A percentile compares a stretch with the other conserved stretches of the same genome.
Evolutionary conservation across 805 yeast species (phyloP).

Genomic region (Nakazawaea wyomingensis): DNA sequence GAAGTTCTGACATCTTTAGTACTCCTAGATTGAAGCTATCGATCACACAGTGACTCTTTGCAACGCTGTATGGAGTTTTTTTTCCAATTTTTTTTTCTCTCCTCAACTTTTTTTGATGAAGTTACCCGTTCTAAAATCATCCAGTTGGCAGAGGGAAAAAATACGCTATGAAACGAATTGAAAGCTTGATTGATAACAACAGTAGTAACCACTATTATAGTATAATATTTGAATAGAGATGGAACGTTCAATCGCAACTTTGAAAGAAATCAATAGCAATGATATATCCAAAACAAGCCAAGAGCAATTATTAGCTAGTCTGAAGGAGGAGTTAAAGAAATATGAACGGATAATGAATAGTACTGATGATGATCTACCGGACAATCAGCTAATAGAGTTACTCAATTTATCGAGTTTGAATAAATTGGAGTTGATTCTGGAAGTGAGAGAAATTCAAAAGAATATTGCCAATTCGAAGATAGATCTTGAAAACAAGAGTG

Average conservation of each 20-base stretch:
- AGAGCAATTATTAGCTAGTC: background rate
- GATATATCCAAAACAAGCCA: background rate
- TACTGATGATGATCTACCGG: background rate
- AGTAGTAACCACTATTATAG: no score
- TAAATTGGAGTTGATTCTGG: slow-evolving; percentile 1
- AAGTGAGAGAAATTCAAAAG: background rate
- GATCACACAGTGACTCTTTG: background rate
- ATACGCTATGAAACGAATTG: no score
- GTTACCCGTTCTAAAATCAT: background rate
- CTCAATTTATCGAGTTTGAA: slow-evolving; percentile 5
- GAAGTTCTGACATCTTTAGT: slow-evolving; percentile 59
- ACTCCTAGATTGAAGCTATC: background rate
- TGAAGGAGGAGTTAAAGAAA: slow-evolving; percentile 3
- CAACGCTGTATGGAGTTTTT: background rate
- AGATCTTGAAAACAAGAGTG: background rate
- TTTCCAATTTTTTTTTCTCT: background rate
- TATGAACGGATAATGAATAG: slow-evolving; percentile 1
- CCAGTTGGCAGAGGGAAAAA: background rate
- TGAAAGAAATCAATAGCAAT: background rate
- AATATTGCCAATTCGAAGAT: background rate
- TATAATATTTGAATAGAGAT: no score
- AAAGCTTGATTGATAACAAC: no score
- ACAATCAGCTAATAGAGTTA: background rate
- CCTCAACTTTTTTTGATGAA: background rate
- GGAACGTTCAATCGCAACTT: background rate